Evolutionary conservation across 129 eudicot species (phyloP), one percentile per base, ranked within the genome.

Genomic region (Escallonia herrerae): DNA sequence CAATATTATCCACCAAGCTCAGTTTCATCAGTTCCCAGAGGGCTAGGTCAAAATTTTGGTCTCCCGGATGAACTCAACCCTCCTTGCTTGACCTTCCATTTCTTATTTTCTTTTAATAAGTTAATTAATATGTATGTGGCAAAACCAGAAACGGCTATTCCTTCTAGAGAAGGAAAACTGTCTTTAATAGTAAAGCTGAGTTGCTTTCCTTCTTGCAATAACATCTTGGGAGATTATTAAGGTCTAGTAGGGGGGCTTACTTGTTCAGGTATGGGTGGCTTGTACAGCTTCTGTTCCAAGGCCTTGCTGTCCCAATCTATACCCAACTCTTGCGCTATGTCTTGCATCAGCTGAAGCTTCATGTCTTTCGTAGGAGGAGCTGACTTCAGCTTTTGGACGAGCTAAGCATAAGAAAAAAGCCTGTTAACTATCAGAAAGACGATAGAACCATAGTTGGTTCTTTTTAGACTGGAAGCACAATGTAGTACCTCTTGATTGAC

Each of bases 301-400:
- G 79, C 67, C 69, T 80, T 81, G 15, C 82, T 57, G 71, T 82
- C 65, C 99, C 99, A 94, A 8, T 73, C 66, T 38, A 89, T 58
- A 58, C 83, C 89, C 60, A 45, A 75, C 60, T 89, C 94, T 56
- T 50, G 43, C 40, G 93, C 97, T 64, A 94, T 84, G 2, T 84
- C 88, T 73, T 78, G 82, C 84, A 94, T 64, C 84, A 89, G 46
- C 55, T 79, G 90, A 64, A 86, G 74, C 84, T 89, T 94, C 76
- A 47, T 22, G 7, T 84, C 86, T 56, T 62, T 82, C 15, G 88
- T 53, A 8, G 93, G 90, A 58, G 74, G 84, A n/a, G 61, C 62
- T 13, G 82, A 68, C 69, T 78, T 86, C 74, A 86, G 50, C 70
- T 84, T 89, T 71, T 79, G 77, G 40, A 74, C 76, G 66, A 94